A percentile compares a stretch with the other conserved stretches of the same genome.
Conservation (phyloP, 1,284 basidiomycete species). For the Termitomyces sp. region DNA sequence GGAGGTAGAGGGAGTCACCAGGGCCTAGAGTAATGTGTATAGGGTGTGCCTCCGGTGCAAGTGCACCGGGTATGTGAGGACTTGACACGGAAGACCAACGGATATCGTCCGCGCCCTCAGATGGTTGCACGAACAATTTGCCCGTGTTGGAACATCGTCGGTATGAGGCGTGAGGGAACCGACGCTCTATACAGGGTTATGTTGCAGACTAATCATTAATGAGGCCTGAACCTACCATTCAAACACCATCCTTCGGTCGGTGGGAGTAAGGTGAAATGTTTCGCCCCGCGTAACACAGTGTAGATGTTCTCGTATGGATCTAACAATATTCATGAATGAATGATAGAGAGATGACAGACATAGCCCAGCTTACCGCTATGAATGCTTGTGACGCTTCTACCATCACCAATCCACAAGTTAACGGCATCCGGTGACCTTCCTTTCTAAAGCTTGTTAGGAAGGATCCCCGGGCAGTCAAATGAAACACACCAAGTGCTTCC, state of each 20-base stretch:
- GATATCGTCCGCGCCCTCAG: slow-evolving; percentile 40
- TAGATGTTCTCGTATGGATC: slow-evolving; percentile 94
- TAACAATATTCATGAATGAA: slow-evolving; percentile 26
- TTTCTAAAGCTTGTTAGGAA: slow-evolving; percentile 22
- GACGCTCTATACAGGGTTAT: slow-evolving; percentile 42
- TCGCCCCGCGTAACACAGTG: slow-evolving; percentile 76
- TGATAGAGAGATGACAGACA: background rate
- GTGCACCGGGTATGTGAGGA: slow-evolving; percentile 39
- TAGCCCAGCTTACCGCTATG: slow-evolving; percentile 61
- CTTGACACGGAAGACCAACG: slow-evolving; percentile 73
- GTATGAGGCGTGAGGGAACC: slow-evolving; percentile 69
- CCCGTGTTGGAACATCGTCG: slow-evolving; percentile 32
- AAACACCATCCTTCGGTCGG: slow-evolving; percentile 85
- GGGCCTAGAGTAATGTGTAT: slow-evolving; percentile 59
- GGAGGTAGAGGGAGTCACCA: slow-evolving; percentile 85
- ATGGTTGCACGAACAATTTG: slow-evolving; percentile 33
- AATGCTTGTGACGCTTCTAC: slow-evolving; percentile 72
- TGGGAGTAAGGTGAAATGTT: slow-evolving; percentile 81
- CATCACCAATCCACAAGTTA: slow-evolving; percentile 87
- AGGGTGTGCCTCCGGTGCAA: slow-evolving; percentile 53
- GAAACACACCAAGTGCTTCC: slow-evolving; percentile 65
- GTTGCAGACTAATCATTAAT: slow-evolving; percentile 4
- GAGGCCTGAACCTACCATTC: slow-evolving; percentile 47
- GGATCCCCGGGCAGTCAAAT: background rate
- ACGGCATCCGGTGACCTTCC: slow-evolving; percentile 77